Percentiles rank a stretch among this genome's conserved stretches.
phyloP scores from a whole-genome alignment of 177 flowering plant genomes.

The Tripterygium wilfordii region DNA sequence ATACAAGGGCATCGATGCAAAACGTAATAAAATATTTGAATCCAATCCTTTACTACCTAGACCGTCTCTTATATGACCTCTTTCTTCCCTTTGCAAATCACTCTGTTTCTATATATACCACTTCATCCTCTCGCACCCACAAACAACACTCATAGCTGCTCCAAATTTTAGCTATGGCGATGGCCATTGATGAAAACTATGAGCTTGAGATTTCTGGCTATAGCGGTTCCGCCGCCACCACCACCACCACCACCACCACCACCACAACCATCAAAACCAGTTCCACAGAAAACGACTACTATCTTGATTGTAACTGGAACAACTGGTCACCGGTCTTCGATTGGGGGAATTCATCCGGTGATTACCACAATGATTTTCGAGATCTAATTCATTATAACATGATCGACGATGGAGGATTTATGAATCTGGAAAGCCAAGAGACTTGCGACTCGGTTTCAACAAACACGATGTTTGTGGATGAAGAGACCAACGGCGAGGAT shows the following conservation, averaged over 20 bases:
- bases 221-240: too few species aligned
- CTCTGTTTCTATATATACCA: background rate
- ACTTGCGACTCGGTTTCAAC: too few species aligned
- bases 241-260: too few species aligned
- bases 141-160: background rate
- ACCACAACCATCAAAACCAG: conserved; percentile 20
- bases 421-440: too few species aligned
- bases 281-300: conserved; percentile 23
- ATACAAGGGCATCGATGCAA: too few species aligned
- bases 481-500: conserved; percentile 27
- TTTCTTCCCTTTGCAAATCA: too few species aligned
- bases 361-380: conserved; percentile 36
- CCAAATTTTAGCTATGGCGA: conserved; percentile 30
- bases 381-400: conserved; percentile 54
- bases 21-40: too few species aligned
- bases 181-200: conserved; percentile 24
- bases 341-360: conserved; percentile 47
- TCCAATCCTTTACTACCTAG: too few species aligned
- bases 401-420: conserved; percentile 46
- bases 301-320: conserved; percentile 37
- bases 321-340: conserved; percentile 56
- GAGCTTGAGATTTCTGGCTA: conserved; percentile 29
- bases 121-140: too few species aligned
- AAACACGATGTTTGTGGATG: conserved; percentile 13
- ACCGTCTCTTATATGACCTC: too few species aligned